These are phyloP conservation scores for Lipomyces spencermartinsiae DNA, from an alignment of 805 yeast species.

Conservation along the genomic window DNA sequence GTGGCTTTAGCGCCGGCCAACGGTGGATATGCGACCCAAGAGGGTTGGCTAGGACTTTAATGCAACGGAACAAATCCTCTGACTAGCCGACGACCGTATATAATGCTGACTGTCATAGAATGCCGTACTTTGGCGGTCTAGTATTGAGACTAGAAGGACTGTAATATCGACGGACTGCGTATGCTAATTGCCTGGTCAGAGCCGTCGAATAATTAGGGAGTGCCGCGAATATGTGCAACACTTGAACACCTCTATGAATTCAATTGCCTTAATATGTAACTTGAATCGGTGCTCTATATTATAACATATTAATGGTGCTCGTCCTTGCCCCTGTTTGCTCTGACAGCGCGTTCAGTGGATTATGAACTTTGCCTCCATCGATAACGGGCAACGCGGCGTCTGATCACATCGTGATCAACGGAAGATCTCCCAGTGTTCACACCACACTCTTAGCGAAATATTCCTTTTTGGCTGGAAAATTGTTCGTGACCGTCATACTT, in stretches of 20 bases:
- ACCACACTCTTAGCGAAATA: too few relatives aligned
- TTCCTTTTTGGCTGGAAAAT: too few relatives aligned
- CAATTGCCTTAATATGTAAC: not conserved
- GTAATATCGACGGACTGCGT: not conserved
- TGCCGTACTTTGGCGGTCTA: not conserved
- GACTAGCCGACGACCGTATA: not conserved
- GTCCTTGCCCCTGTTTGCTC: not conserved
- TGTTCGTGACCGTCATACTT: too few relatives aligned
- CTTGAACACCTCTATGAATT: not conserved
- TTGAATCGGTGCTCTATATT: not conserved
- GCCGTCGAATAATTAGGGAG: not conserved
- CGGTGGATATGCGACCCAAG: not conserved
- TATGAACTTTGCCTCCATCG: too few relatives aligned
- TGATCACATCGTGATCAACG: too few relatives aligned
- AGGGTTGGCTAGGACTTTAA: not conserved
- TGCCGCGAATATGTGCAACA: not conserved
- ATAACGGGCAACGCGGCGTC: too few relatives aligned
- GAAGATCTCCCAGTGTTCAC: too few relatives aligned
- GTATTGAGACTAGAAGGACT: not conserved
- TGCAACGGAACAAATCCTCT: slow-evolving; percentile 2
- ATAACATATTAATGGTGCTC: not conserved
- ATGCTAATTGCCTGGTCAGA: not conserved
- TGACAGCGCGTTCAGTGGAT: not conserved
- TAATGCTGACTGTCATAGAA: slow-evolving; percentile 5
- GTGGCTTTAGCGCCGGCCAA: not conserved